A percentile compares a stretch with the other conserved stretches of the same genome.
These are phyloP conservation scores for Xylaria sp. DNA, from an alignment of 495 filamentous ascomycete species.

Conservation along the genomic window DNA sequence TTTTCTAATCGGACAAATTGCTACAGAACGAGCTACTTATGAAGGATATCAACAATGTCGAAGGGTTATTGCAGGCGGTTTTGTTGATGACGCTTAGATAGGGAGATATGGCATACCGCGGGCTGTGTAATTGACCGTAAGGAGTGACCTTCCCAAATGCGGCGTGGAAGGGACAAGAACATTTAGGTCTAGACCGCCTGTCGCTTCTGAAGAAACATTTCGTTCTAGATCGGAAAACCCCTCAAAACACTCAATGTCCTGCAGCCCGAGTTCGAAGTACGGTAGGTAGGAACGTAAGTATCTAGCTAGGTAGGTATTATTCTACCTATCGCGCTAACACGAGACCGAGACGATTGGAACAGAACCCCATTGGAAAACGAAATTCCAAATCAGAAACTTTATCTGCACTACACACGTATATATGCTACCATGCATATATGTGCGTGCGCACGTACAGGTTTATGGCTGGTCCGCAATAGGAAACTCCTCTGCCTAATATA, in stretches of 20 bases:
- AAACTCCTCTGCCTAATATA: background rate
- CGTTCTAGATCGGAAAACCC: background rate
- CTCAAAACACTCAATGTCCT: background rate
- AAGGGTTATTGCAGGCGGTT: background rate
- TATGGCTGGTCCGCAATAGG: background rate
- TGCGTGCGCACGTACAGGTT: background rate
- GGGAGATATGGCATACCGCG: background rate
- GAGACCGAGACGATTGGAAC: too few species aligned
- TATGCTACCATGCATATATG: conserved; percentile 4
- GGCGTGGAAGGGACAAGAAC: background rate
- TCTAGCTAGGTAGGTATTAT: background rate
- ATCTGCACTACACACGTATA: conserved; percentile 13
- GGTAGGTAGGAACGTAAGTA: background rate
- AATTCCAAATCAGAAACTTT: conserved; percentile 18
- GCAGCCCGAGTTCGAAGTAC: background rate
- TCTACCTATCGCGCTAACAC: background rate
- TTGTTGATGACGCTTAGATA: background rate
- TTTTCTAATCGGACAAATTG: background rate
- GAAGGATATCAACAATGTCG: background rate
- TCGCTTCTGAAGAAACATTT: background rate
- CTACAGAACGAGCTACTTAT: background rate
- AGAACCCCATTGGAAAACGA: background rate
- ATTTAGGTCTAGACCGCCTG: background rate
- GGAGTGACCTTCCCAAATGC: background rate
- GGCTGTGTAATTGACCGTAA: background rate